Conservation (phyloP, 1,139 yeast genomes). For the Geotrichum reessii region DNA sequence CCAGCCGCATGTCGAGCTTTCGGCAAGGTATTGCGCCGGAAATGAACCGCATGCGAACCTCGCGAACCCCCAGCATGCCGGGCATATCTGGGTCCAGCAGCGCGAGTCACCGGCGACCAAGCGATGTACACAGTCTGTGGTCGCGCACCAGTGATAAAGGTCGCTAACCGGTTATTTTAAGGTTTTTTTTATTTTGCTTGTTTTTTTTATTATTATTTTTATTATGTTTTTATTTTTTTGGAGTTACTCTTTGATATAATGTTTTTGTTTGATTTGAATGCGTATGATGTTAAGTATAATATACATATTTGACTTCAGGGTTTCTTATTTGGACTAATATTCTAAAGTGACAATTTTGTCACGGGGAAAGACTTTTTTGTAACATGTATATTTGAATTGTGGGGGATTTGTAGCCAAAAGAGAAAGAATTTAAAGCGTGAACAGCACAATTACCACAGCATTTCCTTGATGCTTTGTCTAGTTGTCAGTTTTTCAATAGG, state of each 20-base stretch:
- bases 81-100: not conserved
- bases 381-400: too few species aligned
- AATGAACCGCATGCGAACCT: slow-evolving; percentile 22
- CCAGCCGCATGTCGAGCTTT: slow-evolving; percentile 23
- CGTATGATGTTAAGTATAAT: not conserved
- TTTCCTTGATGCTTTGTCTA: too few species aligned
- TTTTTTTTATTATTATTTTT: not conserved
- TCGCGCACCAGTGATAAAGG: slow-evolving; percentile 5
- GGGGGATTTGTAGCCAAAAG: too few species aligned
- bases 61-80: slow-evolving; percentile 7
- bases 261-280: not conserved
- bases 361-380: too few species aligned
- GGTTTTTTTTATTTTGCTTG: not conserved
- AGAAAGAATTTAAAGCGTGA: too few species aligned
- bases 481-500: too few species aligned
- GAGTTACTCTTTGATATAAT: not conserved
- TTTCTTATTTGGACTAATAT: too few species aligned
- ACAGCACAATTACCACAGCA: too few species aligned
- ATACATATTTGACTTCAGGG: too few species aligned
- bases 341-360: too few species aligned
- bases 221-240: not conserved
- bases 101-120: not conserved
- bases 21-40: slow-evolving; percentile 32
- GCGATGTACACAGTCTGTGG: slow-evolving; percentile 3
- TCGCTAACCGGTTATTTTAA: too few species aligned